Base-by-base conservation (phyloP, 257 asterid genomes). In the Nicotiana tabacum region DNA sequence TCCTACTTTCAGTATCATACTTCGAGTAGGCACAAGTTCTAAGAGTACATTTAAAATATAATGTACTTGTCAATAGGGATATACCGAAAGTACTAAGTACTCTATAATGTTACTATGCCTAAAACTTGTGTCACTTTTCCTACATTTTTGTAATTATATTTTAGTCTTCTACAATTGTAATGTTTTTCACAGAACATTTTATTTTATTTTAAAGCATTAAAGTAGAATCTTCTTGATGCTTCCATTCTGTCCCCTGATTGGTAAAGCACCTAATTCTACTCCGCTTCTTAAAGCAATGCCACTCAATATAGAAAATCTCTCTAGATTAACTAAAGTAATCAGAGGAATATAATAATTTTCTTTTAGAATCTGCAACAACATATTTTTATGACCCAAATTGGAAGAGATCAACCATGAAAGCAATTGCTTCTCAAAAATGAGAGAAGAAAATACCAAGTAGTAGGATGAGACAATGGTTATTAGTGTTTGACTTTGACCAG, bases 181-280 rank as follows among this genome's bases (percentile, higher is more conserved):
- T 43, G 78, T 39, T 37, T 70, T 39, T 43, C 78, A 27, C 56
- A 9, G n/a, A 39, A 21, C n/a, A 39, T 58, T 58, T 60, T 60
- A 18, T 69, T 69, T 69, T 69, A 1, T 43, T 70, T 43, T 43
- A 43, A 39, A 70, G 77, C 57, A 69, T 69, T 37, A 11, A 39
- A 69, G 39, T 69, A 9, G 53, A n/a, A 69, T 69, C 21, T 18
- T 68, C 77, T 69, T 69, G 56, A 69, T 69, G 56, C 77, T 69
- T 69, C 57, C 4, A 3, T 69, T n/a, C 77, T 2, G 18, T 39
- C 33, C 57, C 77, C 32, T 69, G 56, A 35, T 68, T 35, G 24
- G 77, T 37, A 68, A 37, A 68, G 5, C 77, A 68, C 32, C 55
- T 68, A 51, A 18, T 68, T 35, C 55, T 68, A 68, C 30, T 17